Conservation (phyloP, 768 basidiomycete genomes). For the Boletus patriciae region DNA sequence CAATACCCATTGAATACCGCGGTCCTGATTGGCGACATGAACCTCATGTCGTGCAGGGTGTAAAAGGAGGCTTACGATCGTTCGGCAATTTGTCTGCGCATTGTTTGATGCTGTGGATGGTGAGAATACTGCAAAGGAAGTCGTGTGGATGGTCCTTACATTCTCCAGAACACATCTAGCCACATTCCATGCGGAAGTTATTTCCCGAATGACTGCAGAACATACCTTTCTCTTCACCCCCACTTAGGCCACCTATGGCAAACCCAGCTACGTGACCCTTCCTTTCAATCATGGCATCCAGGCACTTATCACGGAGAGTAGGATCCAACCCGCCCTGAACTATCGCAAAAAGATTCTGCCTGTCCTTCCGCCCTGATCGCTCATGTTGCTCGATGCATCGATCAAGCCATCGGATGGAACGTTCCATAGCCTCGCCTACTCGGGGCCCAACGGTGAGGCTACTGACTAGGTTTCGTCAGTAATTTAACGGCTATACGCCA, state of each 20-base stretch:
- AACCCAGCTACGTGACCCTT: conserved; percentile 81
- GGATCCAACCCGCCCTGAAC: conserved; percentile 85
- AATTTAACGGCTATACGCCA: not conserved
- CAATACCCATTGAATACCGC: conserved; percentile 90
- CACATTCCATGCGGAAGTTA: conserved; percentile 3
- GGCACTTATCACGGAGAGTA: conserved; percentile 67
- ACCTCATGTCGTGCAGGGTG: not conserved
- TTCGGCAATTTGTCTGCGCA: conserved; percentile 76
- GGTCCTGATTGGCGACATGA: conserved; percentile 53
- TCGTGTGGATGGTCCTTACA: conserved; percentile 47
- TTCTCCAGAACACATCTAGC: conserved; percentile 78
- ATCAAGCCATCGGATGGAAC: conserved; percentile 89
- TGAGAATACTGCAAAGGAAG: conserved; percentile 10
- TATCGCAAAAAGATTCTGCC: conserved; percentile 89
- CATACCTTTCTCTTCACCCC: conserved; percentile 88
- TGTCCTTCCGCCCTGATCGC: conserved; percentile 57
- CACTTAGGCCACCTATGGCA: conserved; percentile 87
- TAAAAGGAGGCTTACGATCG: conserved; percentile 54
- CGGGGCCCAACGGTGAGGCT: conserved; percentile 79
- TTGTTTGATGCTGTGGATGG: conserved; percentile 63
- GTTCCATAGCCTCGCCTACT: conserved; percentile 84
- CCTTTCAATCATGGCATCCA: conserved; percentile 79
- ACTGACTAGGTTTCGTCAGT: conserved; percentile 50
- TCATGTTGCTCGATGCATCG: conserved; percentile 80
- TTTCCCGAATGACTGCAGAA: conserved; percentile 7